Base-by-base conservation (phyloP, 1,284 basidiomycete genomes). In the Pterula multifida region DNA sequence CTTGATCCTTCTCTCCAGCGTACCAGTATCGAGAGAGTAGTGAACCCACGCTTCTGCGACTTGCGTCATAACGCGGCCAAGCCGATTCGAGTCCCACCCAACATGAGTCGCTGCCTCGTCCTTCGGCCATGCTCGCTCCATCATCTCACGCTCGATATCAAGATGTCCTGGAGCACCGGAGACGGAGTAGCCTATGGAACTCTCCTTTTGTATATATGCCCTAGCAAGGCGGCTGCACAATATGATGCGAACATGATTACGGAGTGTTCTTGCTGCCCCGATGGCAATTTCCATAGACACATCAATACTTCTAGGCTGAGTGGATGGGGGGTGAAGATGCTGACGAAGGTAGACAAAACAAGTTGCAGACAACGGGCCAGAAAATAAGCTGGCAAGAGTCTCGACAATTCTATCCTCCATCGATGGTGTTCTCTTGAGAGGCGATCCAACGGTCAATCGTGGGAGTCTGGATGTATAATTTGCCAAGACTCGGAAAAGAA, bases 41-140 rank as follows among this genome's bases (percentile, higher is more conserved):
- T 59, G 64, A 15, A 81, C 69, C 85, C 85, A 88, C 3, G 69
- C 69, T 39, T 70, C 67, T 3, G 79, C 67, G 24, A 79, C 75
- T 23, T 67, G 68, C 25, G 68, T 68, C 9, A 86, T 58, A 39
- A 74, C 65, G 44, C 67, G 68, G 0, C 77, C 77, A n/a, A 85
- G 68, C 28, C 76, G 69, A 3, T 69, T 69, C 13, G 81, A 69
- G 51, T 84, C 80, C 78, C 82, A 85, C 2, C 73, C 75, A 46
- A 62, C 60, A n/a, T 65, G 62, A 2, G 68, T 61, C 4, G 63
- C 55, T 49, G 71, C 63, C 36, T 79, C 78, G 47, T 83, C 77
- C 56, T 75, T 78, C 1, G 77, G 70, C 81, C 81, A 87, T 0
- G 82, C 83, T 1, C 74, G 72, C 54, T 84, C 81, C 71, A 87